A percentile compares a stretch with the other conserved stretches of the same genome.
These are phyloP conservation scores for Eucalyptus cloeziana DNA, from an alignment of 345 rosid genomes.

Conservation along the genomic window DNA sequence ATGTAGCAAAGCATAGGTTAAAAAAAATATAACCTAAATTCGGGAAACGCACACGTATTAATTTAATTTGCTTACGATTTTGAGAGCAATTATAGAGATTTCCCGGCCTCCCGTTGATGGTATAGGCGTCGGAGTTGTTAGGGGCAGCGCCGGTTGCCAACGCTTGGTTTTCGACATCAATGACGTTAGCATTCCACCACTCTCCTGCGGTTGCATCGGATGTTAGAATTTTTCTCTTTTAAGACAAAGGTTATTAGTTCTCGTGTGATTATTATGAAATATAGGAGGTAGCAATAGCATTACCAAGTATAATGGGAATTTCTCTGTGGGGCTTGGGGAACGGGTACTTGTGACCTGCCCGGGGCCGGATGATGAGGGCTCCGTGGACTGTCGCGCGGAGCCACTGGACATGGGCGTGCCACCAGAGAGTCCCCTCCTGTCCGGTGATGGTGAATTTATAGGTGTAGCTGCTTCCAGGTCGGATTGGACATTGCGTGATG, in stretches of 20 bases:
- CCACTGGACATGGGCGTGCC: conserved; percentile 75
- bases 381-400: conserved; percentile 87
- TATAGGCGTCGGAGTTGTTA: conserved; percentile 60
- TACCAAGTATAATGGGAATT: conserved; percentile 69
- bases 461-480: conserved; percentile 46
- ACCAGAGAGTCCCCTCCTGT: conserved; percentile 93
- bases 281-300: not conserved
- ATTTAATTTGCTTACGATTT: conserved; percentile 20
- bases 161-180: conserved; percentile 44
- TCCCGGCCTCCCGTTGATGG: conserved; percentile 86
- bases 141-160: conserved; percentile 47
- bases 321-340: conserved; percentile 67
- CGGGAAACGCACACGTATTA: not conserved
- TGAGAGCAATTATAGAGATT: conserved; percentile 70
- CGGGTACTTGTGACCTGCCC: conserved; percentile 46
- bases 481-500: conserved; percentile 79
- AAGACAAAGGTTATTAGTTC: not conserved
- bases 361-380: conserved; percentile 70
- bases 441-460: conserved; percentile 45
- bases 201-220: conserved; percentile 32
- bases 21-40: not conserved
- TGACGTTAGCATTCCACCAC: conserved; percentile 81
- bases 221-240: not conserved
- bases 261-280: not conserved
- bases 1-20: not conserved